Conservation (phyloP, 345 rosid genomes). For the Conringia planisiliqua region DNA sequence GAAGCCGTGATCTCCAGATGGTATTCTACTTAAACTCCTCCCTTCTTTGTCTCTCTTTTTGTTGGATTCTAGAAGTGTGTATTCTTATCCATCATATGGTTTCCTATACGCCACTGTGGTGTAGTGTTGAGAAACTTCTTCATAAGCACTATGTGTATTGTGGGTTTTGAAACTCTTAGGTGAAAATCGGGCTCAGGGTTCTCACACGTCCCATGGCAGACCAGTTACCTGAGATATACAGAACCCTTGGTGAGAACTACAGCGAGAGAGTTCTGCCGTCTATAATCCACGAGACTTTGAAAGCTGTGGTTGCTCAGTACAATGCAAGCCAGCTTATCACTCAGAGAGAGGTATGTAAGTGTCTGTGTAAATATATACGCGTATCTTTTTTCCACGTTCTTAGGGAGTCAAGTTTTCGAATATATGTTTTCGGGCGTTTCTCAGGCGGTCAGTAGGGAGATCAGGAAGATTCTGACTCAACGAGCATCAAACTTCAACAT, state of each 20-base stretch:
- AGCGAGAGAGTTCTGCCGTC: slow-evolving; percentile 85
- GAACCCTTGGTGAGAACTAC: slow-evolving; percentile 75
- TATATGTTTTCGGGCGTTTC: not conserved
- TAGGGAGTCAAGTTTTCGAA: not conserved
- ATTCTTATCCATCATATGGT: not conserved
- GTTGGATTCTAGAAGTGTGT: too few relatives aligned
- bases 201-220: slow-evolving; percentile 80
- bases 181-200: slow-evolving; percentile 88
- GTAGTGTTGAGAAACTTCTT: not conserved
- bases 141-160: not conserved
- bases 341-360: slow-evolving; percentile 70
- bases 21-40: slow-evolving; percentile 32
- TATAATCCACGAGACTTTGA: slow-evolving; percentile 79
- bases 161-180: slow-evolving; percentile 40
- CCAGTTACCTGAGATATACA: slow-evolving; percentile 66
- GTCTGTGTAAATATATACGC: not conserved
- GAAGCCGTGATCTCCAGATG: slow-evolving; percentile 96
- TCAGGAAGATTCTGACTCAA: slow-evolving; percentile 72
- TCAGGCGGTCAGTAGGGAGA: slow-evolving; percentile 80
- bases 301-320: slow-evolving; percentile 89
- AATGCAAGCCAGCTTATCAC: slow-evolving; percentile 96
- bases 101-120: not conserved
- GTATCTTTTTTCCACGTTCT: not conserved
- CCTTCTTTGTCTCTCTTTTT: too few relatives aligned
- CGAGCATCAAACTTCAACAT: slow-evolving; percentile 70